A percentile compares a stretch with the other conserved stretches of the same genome.
Conservation (phyloP, 1,284 basidiomycete genomes). For the Somion occarium region DNA sequence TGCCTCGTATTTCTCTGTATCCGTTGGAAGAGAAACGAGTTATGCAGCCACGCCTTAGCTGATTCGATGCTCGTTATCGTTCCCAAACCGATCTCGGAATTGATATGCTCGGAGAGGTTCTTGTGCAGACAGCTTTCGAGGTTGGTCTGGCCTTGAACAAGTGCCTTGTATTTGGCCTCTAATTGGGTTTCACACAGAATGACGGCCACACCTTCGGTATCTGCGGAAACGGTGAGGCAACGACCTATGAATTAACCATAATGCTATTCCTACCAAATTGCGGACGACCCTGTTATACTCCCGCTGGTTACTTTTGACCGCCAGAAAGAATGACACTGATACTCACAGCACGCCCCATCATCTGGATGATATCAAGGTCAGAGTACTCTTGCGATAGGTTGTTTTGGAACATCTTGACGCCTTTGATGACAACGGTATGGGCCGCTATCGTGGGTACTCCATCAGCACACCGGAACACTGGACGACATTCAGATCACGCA, state of each 20-base stretch:
- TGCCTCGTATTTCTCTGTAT: constrained; percentile 78
- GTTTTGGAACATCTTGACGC: constrained; percentile 70
- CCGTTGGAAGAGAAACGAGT: constrained; percentile 80
- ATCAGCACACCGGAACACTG: not conserved
- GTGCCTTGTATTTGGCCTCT: constrained; percentile 64
- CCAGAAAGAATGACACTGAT: not conserved
- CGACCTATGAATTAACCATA: not conserved
- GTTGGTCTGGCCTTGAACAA: constrained; percentile 63
- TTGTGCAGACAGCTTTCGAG: constrained; percentile 84
- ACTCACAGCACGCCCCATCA: constrained; percentile 78
- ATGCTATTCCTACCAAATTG: constrained; percentile 66
- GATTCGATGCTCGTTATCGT: constrained; percentile 67
- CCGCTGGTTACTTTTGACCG: not conserved
- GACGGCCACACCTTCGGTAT: constrained; percentile 71
- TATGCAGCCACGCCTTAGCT: constrained; percentile 77
- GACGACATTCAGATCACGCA: constrained; percentile 31
- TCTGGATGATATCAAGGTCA: constrained; percentile 81
- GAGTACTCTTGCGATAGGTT: constrained; percentile 68
- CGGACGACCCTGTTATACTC: constrained; percentile 67
- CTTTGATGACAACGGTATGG: constrained; percentile 79
- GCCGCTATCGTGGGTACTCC: constrained; percentile 45
- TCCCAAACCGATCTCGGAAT: constrained; percentile 85
- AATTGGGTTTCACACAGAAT: constrained; percentile 78
- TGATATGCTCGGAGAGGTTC: constrained; percentile 85
- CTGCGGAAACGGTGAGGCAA: constrained; percentile 35